Conservation (phyloP, 73 alveolate species). For the Paramecium octaurelia region DNA sequence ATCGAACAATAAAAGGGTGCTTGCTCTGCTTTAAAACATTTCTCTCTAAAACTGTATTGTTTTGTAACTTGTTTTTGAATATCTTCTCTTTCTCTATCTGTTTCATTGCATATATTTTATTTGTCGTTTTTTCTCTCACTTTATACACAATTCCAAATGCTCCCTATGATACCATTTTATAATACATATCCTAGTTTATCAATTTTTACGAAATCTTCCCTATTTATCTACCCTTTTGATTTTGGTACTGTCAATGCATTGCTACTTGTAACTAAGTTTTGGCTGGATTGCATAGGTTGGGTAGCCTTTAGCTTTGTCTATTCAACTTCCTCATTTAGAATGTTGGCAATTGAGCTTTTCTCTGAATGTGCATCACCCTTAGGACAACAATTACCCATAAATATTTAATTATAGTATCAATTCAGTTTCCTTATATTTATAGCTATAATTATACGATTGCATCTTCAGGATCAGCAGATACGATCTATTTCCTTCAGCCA, state of each 20-base stretch:
- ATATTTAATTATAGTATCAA: background rate
- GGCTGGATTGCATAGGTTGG: background rate
- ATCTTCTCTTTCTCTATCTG: conserved; percentile 80
- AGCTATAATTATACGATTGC: background rate
- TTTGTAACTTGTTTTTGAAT: conserved; percentile 73
- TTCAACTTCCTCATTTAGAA: background rate
- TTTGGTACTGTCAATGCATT: background rate
- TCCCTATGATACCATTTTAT: conserved; percentile 65
- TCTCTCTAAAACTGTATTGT: conserved; percentile 88
- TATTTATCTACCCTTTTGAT: background rate
- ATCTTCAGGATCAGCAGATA: background rate
- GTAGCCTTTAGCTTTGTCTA: background rate
- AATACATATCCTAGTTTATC: background rate
- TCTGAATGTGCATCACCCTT: background rate
- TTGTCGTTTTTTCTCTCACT: conserved; percentile 77
- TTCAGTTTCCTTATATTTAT: background rate
- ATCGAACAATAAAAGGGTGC: conserved; percentile 86
- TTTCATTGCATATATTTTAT: conserved; percentile 86
- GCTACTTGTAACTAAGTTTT: background rate
- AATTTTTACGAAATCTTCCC: background rate
- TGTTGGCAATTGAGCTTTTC: background rate
- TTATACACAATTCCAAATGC: conserved; percentile 94
- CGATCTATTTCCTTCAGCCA: background rate
- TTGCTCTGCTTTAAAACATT: conserved; percentile 74
- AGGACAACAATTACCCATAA: background rate